phyloP scores from a whole-genome alignment of 2,329 filamentous ascomycete species.

The Alternaria ventricosa region DNA sequence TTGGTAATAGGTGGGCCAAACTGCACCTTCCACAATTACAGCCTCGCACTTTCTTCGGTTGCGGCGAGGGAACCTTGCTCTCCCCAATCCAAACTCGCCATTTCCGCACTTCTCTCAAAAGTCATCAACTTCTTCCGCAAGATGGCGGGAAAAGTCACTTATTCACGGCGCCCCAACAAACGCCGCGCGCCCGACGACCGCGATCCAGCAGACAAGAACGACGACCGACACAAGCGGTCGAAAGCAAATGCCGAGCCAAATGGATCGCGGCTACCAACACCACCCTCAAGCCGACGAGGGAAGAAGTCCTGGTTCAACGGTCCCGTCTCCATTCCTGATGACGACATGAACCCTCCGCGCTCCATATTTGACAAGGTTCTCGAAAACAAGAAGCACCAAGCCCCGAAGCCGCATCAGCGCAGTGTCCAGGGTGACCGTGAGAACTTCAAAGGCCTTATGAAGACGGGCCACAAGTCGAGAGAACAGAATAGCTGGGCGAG shows the following conservation, averaged over 20 bases:
- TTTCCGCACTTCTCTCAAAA: conserved; percentile 13
- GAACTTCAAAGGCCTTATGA: conserved; percentile 20
- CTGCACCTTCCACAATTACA: conserved; percentile 15
- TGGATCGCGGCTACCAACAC: conserved; percentile 7
- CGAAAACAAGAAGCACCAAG: conserved; percentile 8
- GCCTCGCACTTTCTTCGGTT: conserved; percentile 7
- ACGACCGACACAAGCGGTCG: conserved; percentile 21
- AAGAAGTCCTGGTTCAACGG: conserved; percentile 19
- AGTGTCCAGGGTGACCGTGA: conserved; percentile 18
- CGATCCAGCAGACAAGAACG: conserved; percentile 11
- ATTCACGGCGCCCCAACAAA: conserved; percentile 25
- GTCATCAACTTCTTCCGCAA: conserved; percentile 8
- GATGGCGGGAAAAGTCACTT: conserved; percentile 27
- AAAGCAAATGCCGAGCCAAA: conserved; percentile 18
- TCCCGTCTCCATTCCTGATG: conserved; percentile 24
- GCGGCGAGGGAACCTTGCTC: background rate
- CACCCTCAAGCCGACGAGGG: background rate
- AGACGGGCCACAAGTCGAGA: conserved; percentile 7
- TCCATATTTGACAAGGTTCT: conserved; percentile 25
- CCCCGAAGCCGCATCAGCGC: conserved; percentile 4
- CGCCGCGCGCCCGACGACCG: conserved; percentile 8
- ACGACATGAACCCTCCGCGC: conserved; percentile 11
- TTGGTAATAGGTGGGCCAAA: background rate
- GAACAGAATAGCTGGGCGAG: conserved; percentile 5
- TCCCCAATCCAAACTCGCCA: conserved; percentile 7